phyloP scores from a whole-genome alignment of 176 grass and related monocot species.

The Tillandsia leiboldiana region DNA sequence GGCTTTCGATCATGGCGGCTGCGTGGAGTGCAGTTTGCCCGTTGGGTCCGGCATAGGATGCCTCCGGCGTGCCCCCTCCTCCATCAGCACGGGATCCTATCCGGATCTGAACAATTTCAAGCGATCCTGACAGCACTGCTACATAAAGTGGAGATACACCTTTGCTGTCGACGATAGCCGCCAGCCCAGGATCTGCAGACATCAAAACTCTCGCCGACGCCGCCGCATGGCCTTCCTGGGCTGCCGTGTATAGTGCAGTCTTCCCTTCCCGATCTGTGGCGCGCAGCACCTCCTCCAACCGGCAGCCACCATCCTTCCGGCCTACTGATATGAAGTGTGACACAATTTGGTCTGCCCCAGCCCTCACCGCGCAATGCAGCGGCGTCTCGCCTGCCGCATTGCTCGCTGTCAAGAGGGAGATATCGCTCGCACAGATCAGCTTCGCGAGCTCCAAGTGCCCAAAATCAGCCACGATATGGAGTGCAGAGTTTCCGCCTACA shows the following conservation, averaged over 20 bases:
- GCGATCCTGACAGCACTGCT: neutral
- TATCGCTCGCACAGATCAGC: neutral
- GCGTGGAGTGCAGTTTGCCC: slow-evolving; percentile 26
- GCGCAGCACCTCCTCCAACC: neutral
- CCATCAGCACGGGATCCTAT: neutral
- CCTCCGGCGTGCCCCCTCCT: neutral
- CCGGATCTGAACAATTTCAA: neutral
- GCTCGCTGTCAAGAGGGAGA: neutral
- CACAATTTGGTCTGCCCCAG: neutral
- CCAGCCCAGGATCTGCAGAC: neutral
- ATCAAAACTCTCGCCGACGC: neutral
- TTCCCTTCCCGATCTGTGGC: slow-evolving; percentile 8
- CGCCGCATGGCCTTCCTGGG: neutral
- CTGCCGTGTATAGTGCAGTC: slow-evolving; percentile 16
- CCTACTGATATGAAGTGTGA: neutral
- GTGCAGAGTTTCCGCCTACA: neutral
- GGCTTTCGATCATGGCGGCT: neutral
- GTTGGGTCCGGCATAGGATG: slow-evolving; percentile 8
- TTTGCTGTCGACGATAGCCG: neutral
- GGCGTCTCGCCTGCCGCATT: slow-evolving; percentile 17
- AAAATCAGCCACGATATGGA: slow-evolving; percentile 8
- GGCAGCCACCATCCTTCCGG: neutral
- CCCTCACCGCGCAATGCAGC: slow-evolving; percentile 22
- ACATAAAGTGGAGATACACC: slow-evolving; percentile 15
- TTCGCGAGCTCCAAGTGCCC: neutral